Evolutionary conservation across 2,329 filamentous ascomycete species (phyloP), one percentile per base, ranked within the genome.

Genomic region (Epichloe coenophiala): DNA sequence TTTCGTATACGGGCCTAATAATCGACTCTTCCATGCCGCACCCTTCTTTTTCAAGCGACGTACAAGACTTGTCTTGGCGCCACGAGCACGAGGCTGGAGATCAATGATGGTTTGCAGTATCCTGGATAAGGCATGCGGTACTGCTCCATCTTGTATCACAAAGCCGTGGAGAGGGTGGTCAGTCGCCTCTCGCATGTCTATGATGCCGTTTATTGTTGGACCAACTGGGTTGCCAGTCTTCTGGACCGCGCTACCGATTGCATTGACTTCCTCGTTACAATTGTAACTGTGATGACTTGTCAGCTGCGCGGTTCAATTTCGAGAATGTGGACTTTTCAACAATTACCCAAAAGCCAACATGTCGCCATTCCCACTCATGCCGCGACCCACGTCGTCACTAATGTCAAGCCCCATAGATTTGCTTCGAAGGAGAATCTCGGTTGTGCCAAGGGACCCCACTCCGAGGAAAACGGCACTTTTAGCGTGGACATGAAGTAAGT

Each of bases 401-500:
- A 81, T 73, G 0, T 65, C 57, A 11, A 86, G 61, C 0, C 81
- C 81, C 60, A 78, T 70, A 48, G 75, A 68, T 59, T 72, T 79
- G 57, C 78, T 82, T 45, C 80, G 67, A 5, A 84, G 70, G 37
- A 84, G 63, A 45, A 83, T 84, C 60, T 85, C 81, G 0, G 81
- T 84, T 0, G 80, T 82, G 1, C 80, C 81, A 13, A 85, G 69
- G 31, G 77, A 67, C 1, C 81, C 82, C 2, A 81, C 82, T 5
- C 81, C 82, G 11, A 86, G 71, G 59, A 86, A 84, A 6, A 83
- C 79, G 23, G 79, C 75, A 56, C 81, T 74, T 60, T 73, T 78
- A 2, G 81, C 81, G 53, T 81, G 73, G 48, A 85, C 80, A 80
- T 80, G 84, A 74, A 83, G 79, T 2, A 84, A 67, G 51, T 82